These are phyloP conservation scores for Thamnidium elegans DNA, from an alignment of 192 early-diverging fungal genomes.

Conservation along the genomic window DNA sequence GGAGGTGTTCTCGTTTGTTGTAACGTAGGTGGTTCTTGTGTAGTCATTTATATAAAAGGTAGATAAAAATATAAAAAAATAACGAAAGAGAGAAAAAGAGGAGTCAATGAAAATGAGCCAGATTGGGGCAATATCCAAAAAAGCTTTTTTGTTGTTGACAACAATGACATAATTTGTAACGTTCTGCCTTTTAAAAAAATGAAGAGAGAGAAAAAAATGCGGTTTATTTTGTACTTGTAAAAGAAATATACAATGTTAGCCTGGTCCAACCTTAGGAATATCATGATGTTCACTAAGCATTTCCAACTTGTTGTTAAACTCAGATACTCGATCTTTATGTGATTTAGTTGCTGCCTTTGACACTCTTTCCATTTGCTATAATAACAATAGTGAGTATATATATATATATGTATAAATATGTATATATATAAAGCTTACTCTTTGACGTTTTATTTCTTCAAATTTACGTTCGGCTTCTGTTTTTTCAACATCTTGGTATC, in stretches of 20 bases:
- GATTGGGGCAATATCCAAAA: too few relatives aligned
- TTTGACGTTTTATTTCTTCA: conserved; percentile 60
- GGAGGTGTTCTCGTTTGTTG: too few relatives aligned
- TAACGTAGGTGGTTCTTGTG: too few relatives aligned
- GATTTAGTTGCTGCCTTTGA: conserved; percentile 62
- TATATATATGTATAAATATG: neutral
- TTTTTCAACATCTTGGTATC: conserved; percentile 45
- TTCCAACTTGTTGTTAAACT: conserved; percentile 73
- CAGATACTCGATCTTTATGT: conserved; percentile 75
- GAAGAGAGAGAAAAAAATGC: too few relatives aligned
- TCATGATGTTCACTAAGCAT: conserved; percentile 78
- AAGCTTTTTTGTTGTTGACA: too few relatives aligned
- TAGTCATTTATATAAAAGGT: too few relatives aligned
- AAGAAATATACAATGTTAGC: conserved; percentile 46
- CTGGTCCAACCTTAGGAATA: conserved; percentile 78
- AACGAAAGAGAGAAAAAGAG: too few relatives aligned
- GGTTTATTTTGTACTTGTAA: too few relatives aligned
- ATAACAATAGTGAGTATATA: neutral
- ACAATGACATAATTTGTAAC: too few relatives aligned
- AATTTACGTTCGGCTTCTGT: conserved; percentile 72
- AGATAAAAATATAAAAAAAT: too few relatives aligned
- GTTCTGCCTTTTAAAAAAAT: too few relatives aligned
- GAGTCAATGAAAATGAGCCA: too few relatives aligned
- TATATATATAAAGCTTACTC: conserved; percentile 49
- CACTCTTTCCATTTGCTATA: conserved; percentile 66